Conservation (phyloP, 192 early-diverging fungal genomes). For the Chytriomyces sp. region DNA sequence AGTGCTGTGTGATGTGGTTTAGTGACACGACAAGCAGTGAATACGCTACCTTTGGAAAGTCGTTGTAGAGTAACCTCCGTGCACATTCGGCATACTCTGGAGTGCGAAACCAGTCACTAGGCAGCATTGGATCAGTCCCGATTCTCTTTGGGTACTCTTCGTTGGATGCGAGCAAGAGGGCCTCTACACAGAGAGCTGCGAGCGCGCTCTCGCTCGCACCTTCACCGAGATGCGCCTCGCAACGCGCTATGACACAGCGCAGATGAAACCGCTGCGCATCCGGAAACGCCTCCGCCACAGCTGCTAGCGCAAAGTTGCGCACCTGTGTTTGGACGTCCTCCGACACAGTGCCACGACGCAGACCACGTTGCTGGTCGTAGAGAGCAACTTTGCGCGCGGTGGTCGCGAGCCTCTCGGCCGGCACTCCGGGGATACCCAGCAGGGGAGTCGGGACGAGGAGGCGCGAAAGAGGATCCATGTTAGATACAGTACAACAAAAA, state of each 20-base stretch:
- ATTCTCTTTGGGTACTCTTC: conserved; percentile 11
- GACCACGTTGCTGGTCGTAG: no score
- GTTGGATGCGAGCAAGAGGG: not conserved
- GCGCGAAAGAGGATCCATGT: no score
- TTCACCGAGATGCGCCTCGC: not conserved
- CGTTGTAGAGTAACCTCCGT: conserved; percentile 13
- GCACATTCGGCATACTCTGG: not conserved
- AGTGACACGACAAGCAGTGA: not conserved
- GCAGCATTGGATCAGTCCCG: not conserved
- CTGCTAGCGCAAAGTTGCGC: not conserved
- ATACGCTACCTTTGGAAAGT: conserved; percentile 11
- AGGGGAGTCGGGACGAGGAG: no score
- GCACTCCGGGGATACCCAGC: no score
- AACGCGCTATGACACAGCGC: not conserved
- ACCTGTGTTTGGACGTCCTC: no score
- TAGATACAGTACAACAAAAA: no score
- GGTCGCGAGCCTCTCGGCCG: no score
- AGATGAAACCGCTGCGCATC: not conserved
- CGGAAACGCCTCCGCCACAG: not conserved
- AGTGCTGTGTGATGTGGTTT: not conserved
- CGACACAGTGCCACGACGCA: no score
- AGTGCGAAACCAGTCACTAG: not conserved
- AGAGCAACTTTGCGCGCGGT: no score
- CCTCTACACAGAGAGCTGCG: not conserved
- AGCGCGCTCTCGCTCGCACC: not conserved